Evolutionary conservation across 2,329 filamentous ascomycete species (phyloP).

Genomic region (Penicillium carneum): DNA sequence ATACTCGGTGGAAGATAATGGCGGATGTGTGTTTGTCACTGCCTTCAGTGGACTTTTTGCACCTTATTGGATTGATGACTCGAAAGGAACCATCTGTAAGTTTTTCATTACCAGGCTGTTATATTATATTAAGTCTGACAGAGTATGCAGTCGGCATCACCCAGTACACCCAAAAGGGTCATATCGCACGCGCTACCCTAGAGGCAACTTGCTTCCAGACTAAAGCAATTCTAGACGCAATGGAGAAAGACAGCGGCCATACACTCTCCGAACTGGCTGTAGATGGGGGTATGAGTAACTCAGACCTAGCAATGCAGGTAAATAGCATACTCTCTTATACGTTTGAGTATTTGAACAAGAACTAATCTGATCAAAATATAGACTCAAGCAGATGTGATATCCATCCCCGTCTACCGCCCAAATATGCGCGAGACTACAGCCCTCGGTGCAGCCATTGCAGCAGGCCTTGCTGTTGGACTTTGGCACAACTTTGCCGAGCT

Average conservation of each 20-base stretch:
- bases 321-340: conserved; percentile 14
- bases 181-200: conserved; percentile 85
- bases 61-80: conserved; percentile 93
- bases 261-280: conserved; percentile 79
- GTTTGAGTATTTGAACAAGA: conserved; percentile 28
- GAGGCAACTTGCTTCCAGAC: conserved; percentile 93
- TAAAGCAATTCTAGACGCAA: conserved; percentile 89
- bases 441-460: conserved; percentile 85
- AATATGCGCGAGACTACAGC: conserved; percentile 91
- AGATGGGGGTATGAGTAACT: conserved; percentile 88
- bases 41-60: conserved; percentile 91
- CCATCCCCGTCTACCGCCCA: conserved; percentile 82
- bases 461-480: conserved; percentile 78
- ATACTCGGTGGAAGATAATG: conserved; percentile 73
- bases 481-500: conserved; percentile 80
- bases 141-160: conserved; percentile 72
- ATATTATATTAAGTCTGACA: conserved; percentile 15
- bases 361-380: conserved; percentile 6
- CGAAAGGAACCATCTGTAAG: conserved; percentile 83
- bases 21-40: conserved; percentile 85
- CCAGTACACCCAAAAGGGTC: conserved; percentile 81
- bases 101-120: conserved; percentile 18
- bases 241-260: conserved; percentile 84
- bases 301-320: conserved; percentile 83
- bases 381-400: conserved; percentile 84